A percentile compares a stretch with the other conserved stretches of the same genome.
Conservation (phyloP, 257 asterid genomes). For the Solanum peruvianum region DNA sequence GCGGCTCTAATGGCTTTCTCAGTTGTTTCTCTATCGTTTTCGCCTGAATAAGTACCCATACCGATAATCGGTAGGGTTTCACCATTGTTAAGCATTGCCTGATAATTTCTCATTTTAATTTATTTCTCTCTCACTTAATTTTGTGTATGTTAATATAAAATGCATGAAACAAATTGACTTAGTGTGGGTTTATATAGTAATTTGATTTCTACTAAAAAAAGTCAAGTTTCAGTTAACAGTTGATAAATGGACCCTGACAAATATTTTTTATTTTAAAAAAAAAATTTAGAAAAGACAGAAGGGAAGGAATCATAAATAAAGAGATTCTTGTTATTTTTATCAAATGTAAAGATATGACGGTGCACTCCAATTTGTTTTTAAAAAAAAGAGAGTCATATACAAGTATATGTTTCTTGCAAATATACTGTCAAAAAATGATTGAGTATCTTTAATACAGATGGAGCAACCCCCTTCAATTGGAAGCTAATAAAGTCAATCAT, state of each 20-base stretch:
- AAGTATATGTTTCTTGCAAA: background rate
- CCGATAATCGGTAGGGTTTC: slow-evolving; percentile 52
- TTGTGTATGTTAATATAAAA: background rate
- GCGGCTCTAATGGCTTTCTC: slow-evolving; percentile 55
- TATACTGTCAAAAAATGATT: background rate
- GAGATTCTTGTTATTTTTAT: background rate
- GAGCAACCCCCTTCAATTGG: background rate
- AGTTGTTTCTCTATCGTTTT: slow-evolving; percentile 50
- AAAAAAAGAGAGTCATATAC: background rate
- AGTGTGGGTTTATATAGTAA: background rate
- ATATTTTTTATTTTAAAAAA: background rate
- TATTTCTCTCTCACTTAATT: background rate
- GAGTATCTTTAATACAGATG: background rate
- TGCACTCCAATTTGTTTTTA: background rate
- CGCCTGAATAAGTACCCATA: slow-evolving; percentile 65
- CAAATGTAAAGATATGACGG: background rate
- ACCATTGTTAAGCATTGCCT: slow-evolving; percentile 67
- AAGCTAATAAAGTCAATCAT: background rate
- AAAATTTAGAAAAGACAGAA: background rate
- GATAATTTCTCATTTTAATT: slow-evolving; percentile 32
- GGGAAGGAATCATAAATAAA: background rate
- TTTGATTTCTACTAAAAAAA: background rate
- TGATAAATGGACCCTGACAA: background rate
- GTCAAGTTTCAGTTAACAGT: background rate
- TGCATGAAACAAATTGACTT: background rate